Base-by-base conservation (phyloP, 495 filamentous ascomycete species). In the Talaromyces wortmannii region DNA sequence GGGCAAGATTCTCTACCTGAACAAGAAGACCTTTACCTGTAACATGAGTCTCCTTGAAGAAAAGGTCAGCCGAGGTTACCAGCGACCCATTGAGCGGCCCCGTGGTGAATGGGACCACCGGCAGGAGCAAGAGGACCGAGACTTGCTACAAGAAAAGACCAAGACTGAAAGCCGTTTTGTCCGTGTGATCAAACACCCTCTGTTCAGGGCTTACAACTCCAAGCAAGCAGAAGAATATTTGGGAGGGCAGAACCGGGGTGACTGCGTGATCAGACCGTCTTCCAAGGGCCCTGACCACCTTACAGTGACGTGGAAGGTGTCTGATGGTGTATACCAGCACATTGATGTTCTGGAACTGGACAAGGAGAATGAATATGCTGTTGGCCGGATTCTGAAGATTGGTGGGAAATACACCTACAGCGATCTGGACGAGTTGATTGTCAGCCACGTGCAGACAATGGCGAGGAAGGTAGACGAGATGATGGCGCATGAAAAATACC, bases 221-320 rank as follows among this genome's bases (percentile, higher is more conserved):
- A 83, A 84, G 2, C 94, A 98, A 71, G 95, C 94, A 7, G 90
- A 96, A 66, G 90, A 98, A 68, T 97, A 87, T 68, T 75, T 98
- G 7, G 90, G 90, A 17, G 87, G 89, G 6, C 88, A 91, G 67
- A 80, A 82, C 53, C 79, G 84, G 4, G 94, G 94, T 18, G 95
- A 97, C 61, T 88, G 94, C 48, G 89, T 98, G 33, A 96, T 98
- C 61, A 87, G 94, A 10, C 94, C 94, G 11, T 95, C 90, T 2
- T 96, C 91, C 18, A 94, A 91, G 59, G 94, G 94, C 11, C 85
- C 86, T 36, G 95, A 98, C 68, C 94, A 98, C 70, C 81, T 98
- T 48, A 91, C 92, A 4, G 81, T 98, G 43, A 98, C 94, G 1
- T 98, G 94, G 94, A 98, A 97, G 71, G 90, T 98, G n/a, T 82